phyloP scores from a whole-genome alignment of 2,329 filamentous ascomycete species.

The Ophiocordyceps camponoti-saundersi region DNA sequence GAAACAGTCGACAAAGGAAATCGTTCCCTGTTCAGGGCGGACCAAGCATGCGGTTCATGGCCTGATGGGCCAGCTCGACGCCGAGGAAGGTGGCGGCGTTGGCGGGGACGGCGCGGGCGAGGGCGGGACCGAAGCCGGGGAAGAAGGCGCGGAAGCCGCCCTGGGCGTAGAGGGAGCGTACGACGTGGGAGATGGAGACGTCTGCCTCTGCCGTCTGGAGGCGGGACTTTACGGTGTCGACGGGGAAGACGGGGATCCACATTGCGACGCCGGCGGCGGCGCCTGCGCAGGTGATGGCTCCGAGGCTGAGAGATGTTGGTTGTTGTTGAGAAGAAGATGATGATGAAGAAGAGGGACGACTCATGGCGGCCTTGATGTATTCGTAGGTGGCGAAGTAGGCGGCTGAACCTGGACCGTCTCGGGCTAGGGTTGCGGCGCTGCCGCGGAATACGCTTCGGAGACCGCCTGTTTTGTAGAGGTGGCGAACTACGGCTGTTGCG shows the following conservation, averaged over 20 bases:
- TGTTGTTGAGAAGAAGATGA: slow-evolving; percentile 48
- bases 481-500: slow-evolving; percentile 76
- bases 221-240: slow-evolving; percentile 90
- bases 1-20: neutral
- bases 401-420: slow-evolving; percentile 82
- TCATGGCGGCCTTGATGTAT: slow-evolving; percentile 72
- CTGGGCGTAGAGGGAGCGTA: slow-evolving; percentile 64
- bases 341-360: slow-evolving; percentile 72
- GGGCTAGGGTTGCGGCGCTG: slow-evolving; percentile 73
- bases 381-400: slow-evolving; percentile 98
- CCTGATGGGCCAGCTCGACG: slow-evolving; percentile 68
- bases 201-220: slow-evolving; percentile 83
- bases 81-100: slow-evolving; percentile 92
- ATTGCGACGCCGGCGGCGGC: slow-evolving; percentile 88
- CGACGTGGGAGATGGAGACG: slow-evolving; percentile 62
- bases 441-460: slow-evolving; percentile 86
- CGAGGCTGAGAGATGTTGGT: slow-evolving; percentile 60
- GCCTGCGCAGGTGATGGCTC: slow-evolving; percentile 72
- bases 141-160: slow-evolving; percentile 90
- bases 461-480: slow-evolving; percentile 84
- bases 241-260: slow-evolving; percentile 98
- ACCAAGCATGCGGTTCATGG: slow-evolving; percentile 61
- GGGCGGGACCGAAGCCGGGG: slow-evolving; percentile 83
- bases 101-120: slow-evolving; percentile 83
- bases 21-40: slow-evolving; percentile 1